A percentile compares a stretch with the other conserved stretches of the same genome.
Evolutionary conservation across 2,329 filamentous ascomycete genomes (phyloP).

Genomic region (Beauveria pseudobassiana): DNA sequence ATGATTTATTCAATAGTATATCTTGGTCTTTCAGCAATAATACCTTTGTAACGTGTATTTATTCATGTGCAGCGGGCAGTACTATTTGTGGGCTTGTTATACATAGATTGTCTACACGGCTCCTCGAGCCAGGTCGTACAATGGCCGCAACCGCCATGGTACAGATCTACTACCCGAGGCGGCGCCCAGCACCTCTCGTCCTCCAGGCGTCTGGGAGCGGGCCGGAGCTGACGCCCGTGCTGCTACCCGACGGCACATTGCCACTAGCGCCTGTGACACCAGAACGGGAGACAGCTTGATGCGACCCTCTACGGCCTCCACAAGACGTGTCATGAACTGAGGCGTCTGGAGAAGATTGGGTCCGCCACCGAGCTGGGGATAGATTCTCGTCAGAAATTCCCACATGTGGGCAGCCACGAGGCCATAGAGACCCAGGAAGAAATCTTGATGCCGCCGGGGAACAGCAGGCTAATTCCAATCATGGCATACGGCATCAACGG

Average conservation of each 20-base stretch:
- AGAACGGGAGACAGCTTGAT: background rate
- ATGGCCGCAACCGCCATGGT: background rate
- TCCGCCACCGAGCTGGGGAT: constrained; percentile 82
- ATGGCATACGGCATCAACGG: constrained; percentile 76
- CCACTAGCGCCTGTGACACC: background rate
- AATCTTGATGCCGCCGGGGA: constrained; percentile 46
- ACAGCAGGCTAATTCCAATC: constrained; percentile 65
- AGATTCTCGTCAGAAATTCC: constrained; percentile 82
- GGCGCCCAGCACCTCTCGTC: constrained; percentile 52
- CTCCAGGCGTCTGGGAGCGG: constrained; percentile 58
- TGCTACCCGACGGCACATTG: background rate
- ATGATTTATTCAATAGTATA: background rate
- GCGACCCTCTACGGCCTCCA: constrained; percentile 33
- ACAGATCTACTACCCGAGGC: constrained; percentile 41
- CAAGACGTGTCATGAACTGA: constrained; percentile 58
- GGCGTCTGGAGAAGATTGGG: constrained; percentile 71
- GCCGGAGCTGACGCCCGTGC: constrained; percentile 24
- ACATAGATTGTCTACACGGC: background rate
- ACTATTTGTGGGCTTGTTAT: background rate
- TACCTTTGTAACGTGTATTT: background rate
- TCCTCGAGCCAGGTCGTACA: background rate
- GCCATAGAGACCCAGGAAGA: constrained; percentile 64
- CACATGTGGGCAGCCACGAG: constrained; percentile 81
- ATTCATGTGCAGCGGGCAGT: too few relatives aligned
- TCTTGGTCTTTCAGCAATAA: background rate